Percentiles rank a stretch among this genome's conserved stretches.
phyloP scores from a whole-genome alignment of 345 rosid genomes.

The Pugionium cornutum region DNA sequence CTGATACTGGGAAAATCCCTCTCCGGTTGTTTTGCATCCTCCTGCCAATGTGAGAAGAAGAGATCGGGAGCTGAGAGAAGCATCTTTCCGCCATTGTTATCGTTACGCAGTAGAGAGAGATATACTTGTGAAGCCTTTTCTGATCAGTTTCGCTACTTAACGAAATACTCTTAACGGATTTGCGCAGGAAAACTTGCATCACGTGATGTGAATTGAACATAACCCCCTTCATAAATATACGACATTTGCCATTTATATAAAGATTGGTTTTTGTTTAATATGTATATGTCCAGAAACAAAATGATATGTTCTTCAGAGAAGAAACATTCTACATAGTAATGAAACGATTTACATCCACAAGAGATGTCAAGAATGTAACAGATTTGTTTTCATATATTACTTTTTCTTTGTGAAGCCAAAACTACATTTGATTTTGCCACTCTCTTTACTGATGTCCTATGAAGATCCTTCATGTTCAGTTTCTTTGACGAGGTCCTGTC shows the following conservation, averaged over 20 bases:
- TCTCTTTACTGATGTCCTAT: background rate
- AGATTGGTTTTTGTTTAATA: conserved; percentile 7
- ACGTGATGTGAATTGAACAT: conserved; percentile 15
- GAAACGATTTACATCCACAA: conserved; percentile 43
- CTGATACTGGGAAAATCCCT: conserved; percentile 32
- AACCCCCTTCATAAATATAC: conserved; percentile 3
- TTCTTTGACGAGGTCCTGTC: conserved; percentile 31
- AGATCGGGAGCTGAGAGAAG: conserved; percentile 41
- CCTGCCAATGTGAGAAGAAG: conserved; percentile 38
- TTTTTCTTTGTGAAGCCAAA: conserved; percentile 28
- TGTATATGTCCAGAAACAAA: conserved; percentile 29
- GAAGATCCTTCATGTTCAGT: conserved; percentile 32
- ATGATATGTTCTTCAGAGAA: conserved; percentile 24
- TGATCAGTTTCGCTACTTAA: conserved; percentile 22
- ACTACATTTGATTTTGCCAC: conserved; percentile 17
- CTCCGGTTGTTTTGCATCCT: conserved; percentile 25
- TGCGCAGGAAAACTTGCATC: conserved; percentile 28
- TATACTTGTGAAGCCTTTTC: conserved; percentile 7
- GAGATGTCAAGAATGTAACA: conserved; percentile 30
- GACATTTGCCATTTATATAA: conserved; percentile 12
- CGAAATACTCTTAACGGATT: conserved; percentile 18
- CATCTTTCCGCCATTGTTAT: conserved; percentile 42
- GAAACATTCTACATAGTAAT: conserved; percentile 42
- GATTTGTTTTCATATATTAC: background rate
- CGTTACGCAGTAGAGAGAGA: conserved; percentile 2